These are phyloP conservation scores for Phialemoniopsis sp. DNA, from an alignment of 2,329 filamentous ascomycete species.

Conservation along the genomic window DNA sequence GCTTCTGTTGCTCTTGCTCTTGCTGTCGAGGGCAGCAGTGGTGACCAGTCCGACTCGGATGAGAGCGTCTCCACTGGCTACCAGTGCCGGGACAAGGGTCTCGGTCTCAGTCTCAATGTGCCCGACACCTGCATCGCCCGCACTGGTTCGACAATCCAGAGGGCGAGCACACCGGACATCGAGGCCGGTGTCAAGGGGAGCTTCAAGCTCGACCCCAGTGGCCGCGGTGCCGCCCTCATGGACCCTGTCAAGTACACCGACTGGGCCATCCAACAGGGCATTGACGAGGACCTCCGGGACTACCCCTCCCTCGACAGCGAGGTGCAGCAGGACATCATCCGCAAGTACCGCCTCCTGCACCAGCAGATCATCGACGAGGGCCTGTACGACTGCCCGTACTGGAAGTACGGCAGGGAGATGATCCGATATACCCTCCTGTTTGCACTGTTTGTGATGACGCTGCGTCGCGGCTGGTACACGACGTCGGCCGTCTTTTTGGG, in stretches of 20 bases:
- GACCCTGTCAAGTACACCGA: constrained; percentile 20
- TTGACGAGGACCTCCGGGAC: constrained; percentile 25
- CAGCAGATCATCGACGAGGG: constrained; percentile 49
- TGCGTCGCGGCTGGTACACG: constrained; percentile 50
- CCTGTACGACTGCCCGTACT: constrained; percentile 54
- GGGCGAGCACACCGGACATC: too few species aligned
- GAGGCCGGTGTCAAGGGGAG: constrained; percentile 2
- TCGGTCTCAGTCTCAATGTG: too few species aligned
- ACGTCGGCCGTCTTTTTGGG: constrained; percentile 56
- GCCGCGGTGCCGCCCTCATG: too few species aligned
- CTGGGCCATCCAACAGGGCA: constrained; percentile 27
- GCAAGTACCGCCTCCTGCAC: constrained; percentile 53
- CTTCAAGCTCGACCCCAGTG: too few species aligned
- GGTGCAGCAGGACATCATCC: constrained; percentile 50
- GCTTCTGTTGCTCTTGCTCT: too few species aligned
- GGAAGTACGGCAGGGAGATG: constrained; percentile 54
- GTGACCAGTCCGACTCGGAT: too few species aligned
- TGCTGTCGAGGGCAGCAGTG: too few species aligned
- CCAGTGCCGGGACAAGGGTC: too few species aligned
- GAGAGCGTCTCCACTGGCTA: too few species aligned
- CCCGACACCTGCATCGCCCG: too few species aligned
- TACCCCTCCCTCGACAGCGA: constrained; percentile 50
- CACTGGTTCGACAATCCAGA: too few species aligned
- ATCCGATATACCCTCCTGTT: constrained; percentile 52
- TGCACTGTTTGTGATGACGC: constrained; percentile 34